Evolutionary conservation across 2,329 filamentous ascomycete species (phyloP).

Genomic region (Fonsecaea pugnacius): DNA sequence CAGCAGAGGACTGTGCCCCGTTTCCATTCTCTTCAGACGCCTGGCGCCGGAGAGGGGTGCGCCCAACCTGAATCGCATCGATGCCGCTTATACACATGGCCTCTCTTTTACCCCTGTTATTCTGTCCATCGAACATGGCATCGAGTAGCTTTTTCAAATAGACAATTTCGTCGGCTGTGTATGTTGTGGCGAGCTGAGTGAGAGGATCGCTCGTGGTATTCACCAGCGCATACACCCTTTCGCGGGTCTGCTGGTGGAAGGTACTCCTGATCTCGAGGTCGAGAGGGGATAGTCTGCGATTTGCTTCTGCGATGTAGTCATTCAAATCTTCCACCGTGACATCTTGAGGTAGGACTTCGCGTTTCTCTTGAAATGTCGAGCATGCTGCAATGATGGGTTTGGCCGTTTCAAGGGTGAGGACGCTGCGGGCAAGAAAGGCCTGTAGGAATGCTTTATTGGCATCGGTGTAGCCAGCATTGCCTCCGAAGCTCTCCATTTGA

Average conservation of each 20-base stretch:
- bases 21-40: slow-evolving; percentile 39
- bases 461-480: slow-evolving; percentile 56
- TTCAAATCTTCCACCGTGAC: slow-evolving; percentile 71
- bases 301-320: slow-evolving; percentile 71
- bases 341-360: slow-evolving; percentile 60
- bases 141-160: slow-evolving; percentile 88
- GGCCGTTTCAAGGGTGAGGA: slow-evolving; percentile 75
- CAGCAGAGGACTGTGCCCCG: slow-evolving; percentile 43
- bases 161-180: slow-evolving; percentile 79
- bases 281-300: slow-evolving; percentile 73
- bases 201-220: slow-evolving; percentile 84
- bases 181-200: slow-evolving; percentile 84
- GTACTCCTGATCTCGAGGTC: slow-evolving; percentile 85
- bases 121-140: slow-evolving; percentile 79
- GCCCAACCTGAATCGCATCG: slow-evolving; percentile 73
- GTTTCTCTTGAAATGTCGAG: slow-evolving; percentile 61
- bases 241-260: slow-evolving; percentile 68
- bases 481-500: slow-evolving; percentile 19
- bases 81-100: slow-evolving; percentile 80
- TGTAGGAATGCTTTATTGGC: slow-evolving; percentile 88
- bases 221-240: slow-evolving; percentile 79
- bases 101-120: slow-evolving; percentile 80
- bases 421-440: slow-evolving; percentile 77
- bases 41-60: slow-evolving; percentile 46
- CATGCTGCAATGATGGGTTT: slow-evolving; percentile 77